Conservation (phyloP, 352 stramenopile genomes). For the Thraustochytrium sp. region DNA sequence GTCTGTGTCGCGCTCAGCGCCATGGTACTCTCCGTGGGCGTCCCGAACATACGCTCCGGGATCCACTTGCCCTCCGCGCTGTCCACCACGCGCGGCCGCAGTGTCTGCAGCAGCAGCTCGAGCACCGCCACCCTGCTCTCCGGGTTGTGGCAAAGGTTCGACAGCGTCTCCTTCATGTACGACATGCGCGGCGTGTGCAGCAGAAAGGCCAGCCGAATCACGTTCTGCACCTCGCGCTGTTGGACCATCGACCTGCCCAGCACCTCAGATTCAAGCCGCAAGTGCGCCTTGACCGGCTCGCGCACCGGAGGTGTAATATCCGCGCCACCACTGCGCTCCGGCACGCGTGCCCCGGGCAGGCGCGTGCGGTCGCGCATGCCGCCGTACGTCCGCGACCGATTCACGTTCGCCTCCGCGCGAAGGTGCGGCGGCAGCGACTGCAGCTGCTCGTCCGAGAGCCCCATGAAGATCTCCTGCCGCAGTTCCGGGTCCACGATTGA, state of each 20-base stretch:
- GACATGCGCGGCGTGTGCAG: not conserved
- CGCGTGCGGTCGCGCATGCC: too few species aligned
- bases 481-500: constrained; percentile 30
- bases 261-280: constrained; percentile 15
- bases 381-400: not conserved
- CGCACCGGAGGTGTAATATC: too few species aligned
- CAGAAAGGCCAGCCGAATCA: not conserved
- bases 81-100: not conserved
- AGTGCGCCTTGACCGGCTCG: not conserved
- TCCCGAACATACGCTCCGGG: constrained; percentile 19
- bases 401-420: constrained; percentile 17
- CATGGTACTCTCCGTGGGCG: not conserved
- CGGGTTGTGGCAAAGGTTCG: constrained; percentile 27
- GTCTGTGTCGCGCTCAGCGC: not conserved
- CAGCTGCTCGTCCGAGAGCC: not conserved
- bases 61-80: not conserved
- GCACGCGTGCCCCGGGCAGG: too few species aligned
- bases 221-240: constrained; percentile 8
- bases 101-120: not conserved
- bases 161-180: constrained; percentile 10
- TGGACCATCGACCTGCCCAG: not conserved
- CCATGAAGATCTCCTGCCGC: constrained; percentile 4
- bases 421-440: constrained; percentile 2
- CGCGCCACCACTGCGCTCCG: too few species aligned
- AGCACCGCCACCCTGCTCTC: not conserved